Base-by-base conservation (phyloP, 2,329 filamentous ascomycete species). In the Pyrenophora graminea region DNA sequence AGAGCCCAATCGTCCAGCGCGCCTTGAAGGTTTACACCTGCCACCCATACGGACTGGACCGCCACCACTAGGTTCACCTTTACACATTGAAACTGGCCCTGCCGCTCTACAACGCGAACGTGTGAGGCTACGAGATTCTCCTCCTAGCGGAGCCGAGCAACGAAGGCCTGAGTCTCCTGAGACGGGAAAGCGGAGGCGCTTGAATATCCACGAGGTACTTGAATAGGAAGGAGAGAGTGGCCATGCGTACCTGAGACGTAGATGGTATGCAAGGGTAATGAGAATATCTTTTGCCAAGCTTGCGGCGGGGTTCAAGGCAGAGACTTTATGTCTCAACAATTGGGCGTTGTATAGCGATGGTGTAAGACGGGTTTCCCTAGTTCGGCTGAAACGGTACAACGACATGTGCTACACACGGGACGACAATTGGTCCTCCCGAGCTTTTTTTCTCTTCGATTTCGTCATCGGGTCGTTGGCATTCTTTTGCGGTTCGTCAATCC, bases 151-250 rank as follows among this genome's bases (percentile, higher is more conserved):
- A 23, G 53, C 55, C 6, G 63, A 66, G 6, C 55, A 64, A 32
- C 61, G 59, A 43, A 48, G 54, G 34, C 61, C 66, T 31, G 69
- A 70, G 30, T 69, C 69, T 23, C 67, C 69, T 8, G 68, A 71
- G 27, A 61, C 54, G 3, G 63, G 65, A 18, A 74, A 74, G 59
- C 61, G 71, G 48, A 53, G 71, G 38, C 63, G 70, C 31, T 47
- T 74, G 44, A 72, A 73, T 46, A 73, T 74, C 34, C 65, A 66
- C 27, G 70, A 73, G 55, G 64, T 74, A 39, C 55, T 74, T 31
- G 67, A 70, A 56, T 73, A 62, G 41, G 25, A n/a, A 12, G n/a
- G 23, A n/a, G 13, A 40, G 31, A 45, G 42, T 13, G 17, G 44
- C 15, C 13, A 25, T 21, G 51, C 40, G 38, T n/a, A 36, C 39